Percentiles rank a stretch among this genome's conserved stretches.
Evolutionary conservation across 805 yeast species (phyloP).

Genomic region (Kuraishia molischiana): DNA sequence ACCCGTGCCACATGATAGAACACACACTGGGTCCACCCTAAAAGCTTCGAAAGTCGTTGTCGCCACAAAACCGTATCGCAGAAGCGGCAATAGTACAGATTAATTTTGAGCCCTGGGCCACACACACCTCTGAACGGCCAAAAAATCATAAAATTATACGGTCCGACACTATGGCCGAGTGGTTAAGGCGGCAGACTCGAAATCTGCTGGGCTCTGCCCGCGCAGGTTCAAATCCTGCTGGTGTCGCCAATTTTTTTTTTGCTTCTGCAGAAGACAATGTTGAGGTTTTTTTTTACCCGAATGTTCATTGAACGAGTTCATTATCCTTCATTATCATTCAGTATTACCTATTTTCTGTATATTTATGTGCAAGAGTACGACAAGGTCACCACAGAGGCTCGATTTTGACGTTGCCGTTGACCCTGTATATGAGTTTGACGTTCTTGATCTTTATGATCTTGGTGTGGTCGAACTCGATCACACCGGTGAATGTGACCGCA

Average conservation of each 20-base stretch:
- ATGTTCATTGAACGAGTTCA: too few relatives aligned
- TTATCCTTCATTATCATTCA: not conserved
- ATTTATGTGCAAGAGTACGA: not conserved
- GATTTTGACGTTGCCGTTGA: constrained; percentile 15
- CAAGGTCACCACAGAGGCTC: constrained; percentile 18
- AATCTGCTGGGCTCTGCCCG: constrained; percentile 69
- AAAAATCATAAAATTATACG: not conserved
- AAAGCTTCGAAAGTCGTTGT: too few relatives aligned
- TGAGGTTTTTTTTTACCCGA: too few relatives aligned
- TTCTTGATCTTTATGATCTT: constrained; percentile 18
- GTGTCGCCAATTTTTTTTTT: constrained; percentile 40
- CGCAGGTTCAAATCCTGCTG: constrained; percentile 78
- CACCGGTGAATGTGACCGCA: constrained; percentile 20
- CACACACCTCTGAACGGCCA: too few relatives aligned
- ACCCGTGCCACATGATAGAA: too few relatives aligned
- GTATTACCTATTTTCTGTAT: not conserved
- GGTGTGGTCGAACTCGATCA: constrained; percentile 26
- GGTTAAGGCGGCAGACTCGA: constrained; percentile 74
- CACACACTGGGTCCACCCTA: too few relatives aligned
- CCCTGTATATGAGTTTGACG: constrained; percentile 15
- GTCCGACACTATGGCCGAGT: constrained; percentile 51
- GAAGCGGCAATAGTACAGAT: too few relatives aligned
- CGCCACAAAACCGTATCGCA: too few relatives aligned
- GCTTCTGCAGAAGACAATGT: not conserved
- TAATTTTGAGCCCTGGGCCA: too few relatives aligned